Evolutionary conservation across 306 rosid genomes (phyloP), one percentile per base, ranked within the genome.

Genomic region (Luffa aegyptiaca): DNA sequence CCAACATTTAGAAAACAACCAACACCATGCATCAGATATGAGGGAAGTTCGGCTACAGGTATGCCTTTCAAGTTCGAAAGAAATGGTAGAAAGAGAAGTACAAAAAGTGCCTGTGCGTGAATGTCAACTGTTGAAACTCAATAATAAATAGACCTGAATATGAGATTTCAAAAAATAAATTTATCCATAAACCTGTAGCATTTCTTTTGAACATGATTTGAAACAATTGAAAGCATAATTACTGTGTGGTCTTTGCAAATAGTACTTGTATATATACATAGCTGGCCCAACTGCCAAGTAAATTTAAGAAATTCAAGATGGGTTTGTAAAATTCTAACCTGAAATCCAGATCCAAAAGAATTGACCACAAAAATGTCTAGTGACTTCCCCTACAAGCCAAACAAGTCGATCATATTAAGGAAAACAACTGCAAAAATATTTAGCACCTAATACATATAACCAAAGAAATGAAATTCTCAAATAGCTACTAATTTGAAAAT

Each of bases 281-380:
- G n/a, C 55, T 70, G 8, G 12, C 52, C 76, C 46, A 42, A 8
- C 48, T 45, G 74, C n/a, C 33, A 66, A 18, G 75, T 37, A 42
- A 68, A 68, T 35, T 68, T 71, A 12, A 71, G 10, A 71, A 20
- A 45, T 46, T 71, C 57, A 14, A 46, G 57, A 26, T 71, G 57
- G 46, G 10, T 12, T 63, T 48, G 55, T 10, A 48, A 46, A 42
- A 71, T 46, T 45, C 52, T 71, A 84, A 94, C 98, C 98, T 94
- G 96, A 86, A 88, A 92, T 48, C 94, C 94, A 75, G 97, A 94
- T 84, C 97, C 97, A 79, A 92, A 87, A 81, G 97, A 94, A 85
- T 94, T 94, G 88, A 94, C 98, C 84, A 94, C 98, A 86, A 94
- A 94, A 83, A 94, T 89, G 88, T 94, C 98, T 76, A 94, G 87